Conservation (phyloP, 1,139 yeast species). For the Debaryomycetaceae sp. region DNA sequence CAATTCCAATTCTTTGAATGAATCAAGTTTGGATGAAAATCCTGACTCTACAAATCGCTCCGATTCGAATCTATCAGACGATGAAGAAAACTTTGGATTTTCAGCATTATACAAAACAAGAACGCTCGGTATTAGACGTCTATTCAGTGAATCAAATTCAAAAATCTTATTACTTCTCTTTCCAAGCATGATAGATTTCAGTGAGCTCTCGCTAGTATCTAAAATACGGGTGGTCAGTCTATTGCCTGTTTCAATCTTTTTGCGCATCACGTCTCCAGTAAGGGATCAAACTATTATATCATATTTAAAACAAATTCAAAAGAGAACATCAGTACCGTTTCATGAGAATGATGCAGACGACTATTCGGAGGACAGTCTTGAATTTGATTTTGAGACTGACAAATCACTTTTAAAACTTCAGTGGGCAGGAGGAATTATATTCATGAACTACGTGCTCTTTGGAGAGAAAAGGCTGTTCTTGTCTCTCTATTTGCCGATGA, state of each 20-base stretch:
- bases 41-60: not conserved
- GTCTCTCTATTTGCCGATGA: slow-evolving; percentile 10
- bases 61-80: not conserved
- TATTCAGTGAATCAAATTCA: slow-evolving; percentile 2
- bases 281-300: slow-evolving; percentile 18
- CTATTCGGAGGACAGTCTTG: slow-evolving; percentile 5
- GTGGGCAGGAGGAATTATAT: slow-evolving; percentile 14
- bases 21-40: slow-evolving; percentile 1
- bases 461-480: slow-evolving; percentile 3
- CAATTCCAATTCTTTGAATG: slow-evolving; percentile 4
- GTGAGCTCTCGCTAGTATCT: slow-evolving; percentile 7
- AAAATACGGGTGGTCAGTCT: slow-evolving; percentile 27
- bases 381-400: slow-evolving; percentile 18
- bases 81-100: not conserved
- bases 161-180: slow-evolving; percentile 11
- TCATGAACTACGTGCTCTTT: slow-evolving; percentile 12
- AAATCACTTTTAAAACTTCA: slow-evolving; percentile 18
- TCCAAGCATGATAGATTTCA: slow-evolving; percentile 12
- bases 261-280: slow-evolving; percentile 52
- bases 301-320: slow-evolving; percentile 2
- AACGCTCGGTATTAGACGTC: not conserved
- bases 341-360: slow-evolving; percentile 1
- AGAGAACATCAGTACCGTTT: slow-evolving; percentile 1
- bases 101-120: not conserved
- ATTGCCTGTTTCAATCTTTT: slow-evolving; percentile 41